phyloP scores from a whole-genome alignment of 1,284 basidiomycete species.

The Marasmius sp. region DNA sequence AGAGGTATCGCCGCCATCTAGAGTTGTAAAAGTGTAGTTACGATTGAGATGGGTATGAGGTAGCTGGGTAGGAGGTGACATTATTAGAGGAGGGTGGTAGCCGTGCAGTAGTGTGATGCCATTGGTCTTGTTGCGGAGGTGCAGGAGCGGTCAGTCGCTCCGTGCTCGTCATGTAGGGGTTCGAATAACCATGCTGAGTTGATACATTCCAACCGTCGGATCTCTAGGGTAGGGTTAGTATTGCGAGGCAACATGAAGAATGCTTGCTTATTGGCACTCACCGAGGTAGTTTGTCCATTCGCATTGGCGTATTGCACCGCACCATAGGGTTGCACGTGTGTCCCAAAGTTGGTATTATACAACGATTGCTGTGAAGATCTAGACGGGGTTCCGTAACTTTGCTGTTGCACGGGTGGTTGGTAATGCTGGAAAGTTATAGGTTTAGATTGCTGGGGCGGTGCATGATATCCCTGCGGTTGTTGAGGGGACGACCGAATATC shows the following conservation, averaged over 20 bases:
- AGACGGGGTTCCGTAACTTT: background rate
- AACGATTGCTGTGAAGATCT: slow-evolving; percentile 8
- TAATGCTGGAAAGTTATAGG: slow-evolving; percentile 48
- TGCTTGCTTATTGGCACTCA: background rate
- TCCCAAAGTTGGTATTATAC: background rate
- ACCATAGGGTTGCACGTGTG: slow-evolving; percentile 12
- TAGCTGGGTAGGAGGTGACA: background rate
- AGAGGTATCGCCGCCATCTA: background rate
- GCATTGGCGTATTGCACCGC: background rate
- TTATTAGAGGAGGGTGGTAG: slow-evolving; percentile 15
- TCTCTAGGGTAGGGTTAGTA: too few species aligned
- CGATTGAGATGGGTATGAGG: slow-evolving; percentile 5
- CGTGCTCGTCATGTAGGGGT: slow-evolving; percentile 1
- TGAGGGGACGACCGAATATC: slow-evolving; percentile 9
- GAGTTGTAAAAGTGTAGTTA: background rate
- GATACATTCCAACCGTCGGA: background rate
- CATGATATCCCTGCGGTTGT: background rate
- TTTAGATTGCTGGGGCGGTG: slow-evolving; percentile 3
- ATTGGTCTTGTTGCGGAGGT: slow-evolving; percentile 8
- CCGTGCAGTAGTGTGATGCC: slow-evolving; percentile 14
- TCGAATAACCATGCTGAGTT: background rate
- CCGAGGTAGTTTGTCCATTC: background rate
- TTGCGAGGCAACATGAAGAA: too few species aligned
- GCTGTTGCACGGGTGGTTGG: slow-evolving; percentile 32
- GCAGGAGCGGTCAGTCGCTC: slow-evolving; percentile 8